Conservation (phyloP, 2,329 filamentous ascomycete genomes). For the Fusarium sp. region DNA sequence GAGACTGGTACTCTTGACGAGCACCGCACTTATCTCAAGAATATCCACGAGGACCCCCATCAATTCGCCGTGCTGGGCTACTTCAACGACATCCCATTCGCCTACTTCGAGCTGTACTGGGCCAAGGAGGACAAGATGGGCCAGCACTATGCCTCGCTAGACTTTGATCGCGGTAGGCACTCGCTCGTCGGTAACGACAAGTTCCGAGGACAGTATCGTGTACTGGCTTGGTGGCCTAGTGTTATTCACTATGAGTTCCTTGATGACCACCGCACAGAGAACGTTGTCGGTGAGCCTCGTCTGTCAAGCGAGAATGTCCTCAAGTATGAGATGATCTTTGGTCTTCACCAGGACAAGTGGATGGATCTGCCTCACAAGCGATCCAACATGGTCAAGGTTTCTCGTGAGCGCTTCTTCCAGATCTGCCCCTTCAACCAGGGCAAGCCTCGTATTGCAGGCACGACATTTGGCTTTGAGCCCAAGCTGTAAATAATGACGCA, state of each 20-base stretch:
- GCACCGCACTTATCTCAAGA: conserved; percentile 74
- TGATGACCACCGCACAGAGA: conserved; percentile 67
- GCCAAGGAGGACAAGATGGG: conserved; percentile 65
- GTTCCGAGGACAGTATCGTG: conserved; percentile 70
- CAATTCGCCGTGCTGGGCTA: conserved; percentile 73
- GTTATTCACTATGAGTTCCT: conserved; percentile 72
- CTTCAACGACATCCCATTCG: conserved; percentile 76
- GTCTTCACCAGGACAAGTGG: conserved; percentile 77
- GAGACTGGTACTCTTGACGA: conserved; percentile 78
- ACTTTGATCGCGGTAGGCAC: conserved; percentile 69
- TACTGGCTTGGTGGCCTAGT: conserved; percentile 70
- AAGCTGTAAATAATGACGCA: conserved; percentile 48
- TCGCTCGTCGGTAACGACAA: conserved; percentile 67
- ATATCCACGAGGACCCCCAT: conserved; percentile 75
- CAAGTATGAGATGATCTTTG: conserved; percentile 78
- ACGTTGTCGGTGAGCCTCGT: conserved; percentile 76
- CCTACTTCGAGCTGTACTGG: conserved; percentile 76
- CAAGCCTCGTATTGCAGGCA: conserved; percentile 64
- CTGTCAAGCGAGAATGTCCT: conserved; percentile 75
- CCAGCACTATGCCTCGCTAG: conserved; percentile 64
- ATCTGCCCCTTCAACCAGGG: conserved; percentile 67
- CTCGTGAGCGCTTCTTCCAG: conserved; percentile 76
- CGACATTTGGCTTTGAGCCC: conserved; percentile 62
- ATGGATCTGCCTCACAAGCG: conserved; percentile 79
- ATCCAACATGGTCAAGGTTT: conserved; percentile 72